Base-by-base conservation (phyloP, 768 basidiomycete species). In the Boletellus ananiceps region DNA sequence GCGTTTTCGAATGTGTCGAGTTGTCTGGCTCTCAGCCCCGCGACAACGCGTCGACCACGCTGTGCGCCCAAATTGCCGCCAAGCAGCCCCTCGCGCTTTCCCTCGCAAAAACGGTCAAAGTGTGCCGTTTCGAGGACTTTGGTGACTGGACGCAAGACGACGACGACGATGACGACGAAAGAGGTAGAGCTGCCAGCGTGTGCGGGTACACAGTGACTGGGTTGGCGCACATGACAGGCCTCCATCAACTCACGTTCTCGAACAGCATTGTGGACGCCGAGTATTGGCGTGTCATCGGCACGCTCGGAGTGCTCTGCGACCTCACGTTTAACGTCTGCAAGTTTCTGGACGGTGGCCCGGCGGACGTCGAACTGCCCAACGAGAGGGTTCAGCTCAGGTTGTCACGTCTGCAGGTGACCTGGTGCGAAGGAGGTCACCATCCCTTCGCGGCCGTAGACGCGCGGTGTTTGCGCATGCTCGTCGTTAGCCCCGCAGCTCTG, bases 1-100 rank as follows among this genome's bases (percentile, higher is more conserved):
- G 71, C 25, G 57, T 76, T 4, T 78, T 73, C 52, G 61, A 68
- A 23, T 57, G 55, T 4, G n/a, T 78, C 14, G 34, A 53, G 4
- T 50, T 59, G 38, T 48, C 40, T 15, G 52, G 62, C 4, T 36
- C 51, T 16, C 57, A 71, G 12, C 52, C 29, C 51, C 1, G 58
- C 54, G 18, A 49, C n/a, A 18, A 42, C 29, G 18, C 25, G 13
- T 18, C 34, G 1, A 7, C n/a, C 18, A 18, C 9, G 6, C 64
- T 70, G 43, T 74, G 66, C 44, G 45, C 63, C 23, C 63, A 56
- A 4, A 48, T 72, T 8, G 48, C 57, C 4, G 63, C 49, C 16
- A 52, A 57, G 25, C 43, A 62, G 21, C 60, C 66, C 31, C 59
- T 63, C 7, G 67, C 69, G 2, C 54, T 53, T 16, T 57, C 65